Conservation (phyloP, 768 basidiomycete species). For the Sarcodon aspratus region DNA sequence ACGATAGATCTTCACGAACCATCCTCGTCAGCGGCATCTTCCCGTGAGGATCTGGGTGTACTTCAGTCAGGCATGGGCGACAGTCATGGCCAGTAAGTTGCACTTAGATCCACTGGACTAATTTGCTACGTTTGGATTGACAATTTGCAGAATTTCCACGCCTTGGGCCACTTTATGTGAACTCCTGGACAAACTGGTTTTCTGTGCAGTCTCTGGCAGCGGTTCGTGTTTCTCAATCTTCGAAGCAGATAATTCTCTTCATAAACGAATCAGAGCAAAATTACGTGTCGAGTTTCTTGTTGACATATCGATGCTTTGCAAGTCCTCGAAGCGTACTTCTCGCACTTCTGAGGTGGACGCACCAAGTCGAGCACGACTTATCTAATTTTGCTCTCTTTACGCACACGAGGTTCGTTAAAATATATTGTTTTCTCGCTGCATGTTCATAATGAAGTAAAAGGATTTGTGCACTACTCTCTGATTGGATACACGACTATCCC, state of each 20-base stretch:
- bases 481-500: constrained; percentile 68
- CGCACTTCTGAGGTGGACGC: constrained; percentile 81
- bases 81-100: too few relatives aligned
- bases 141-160: constrained; percentile 32
- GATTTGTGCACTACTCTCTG: constrained; percentile 68
- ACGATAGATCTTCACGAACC: too few relatives aligned
- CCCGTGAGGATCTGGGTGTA: too few relatives aligned
- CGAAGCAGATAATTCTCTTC: constrained; percentile 1
- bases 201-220: constrained; percentile 75
- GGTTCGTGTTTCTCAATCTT: constrained; percentile 29
- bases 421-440: background rate
- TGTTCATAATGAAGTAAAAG: constrained; percentile 23
- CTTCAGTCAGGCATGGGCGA: too few relatives aligned
- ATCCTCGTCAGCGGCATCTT: too few relatives aligned
- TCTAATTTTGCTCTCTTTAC: constrained; percentile 81
- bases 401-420: constrained; percentile 59
- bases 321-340: constrained; percentile 70
- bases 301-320: constrained; percentile 77
- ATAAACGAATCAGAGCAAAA: constrained; percentile 43
- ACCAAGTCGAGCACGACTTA: constrained; percentile 67
- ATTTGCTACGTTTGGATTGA: too few relatives aligned
- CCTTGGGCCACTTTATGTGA: constrained; percentile 73
- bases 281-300: constrained; percentile 69
- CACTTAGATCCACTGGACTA: too few relatives aligned
- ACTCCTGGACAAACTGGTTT: constrained; percentile 70